These are phyloP conservation scores for Scutellaria baicalensis DNA, from an alignment of 257 asterid species.

Conservation along the genomic window DNA sequence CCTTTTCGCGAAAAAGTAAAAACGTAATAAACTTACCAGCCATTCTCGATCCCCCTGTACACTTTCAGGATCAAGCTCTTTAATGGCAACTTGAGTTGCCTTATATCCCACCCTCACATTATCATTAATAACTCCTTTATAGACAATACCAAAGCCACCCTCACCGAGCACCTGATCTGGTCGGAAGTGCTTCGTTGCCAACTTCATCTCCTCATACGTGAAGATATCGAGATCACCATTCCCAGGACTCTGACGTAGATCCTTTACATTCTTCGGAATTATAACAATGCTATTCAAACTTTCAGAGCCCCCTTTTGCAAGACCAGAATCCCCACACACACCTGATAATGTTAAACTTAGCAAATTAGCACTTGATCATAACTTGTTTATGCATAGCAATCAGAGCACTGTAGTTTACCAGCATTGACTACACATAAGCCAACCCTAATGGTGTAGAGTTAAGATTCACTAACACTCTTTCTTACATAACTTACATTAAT, in stretches of 20 bases:
- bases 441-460: too few species aligned
- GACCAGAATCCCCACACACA: constrained; percentile 23
- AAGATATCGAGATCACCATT: constrained; percentile 73
- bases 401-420: not conserved
- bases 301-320: constrained; percentile 33
- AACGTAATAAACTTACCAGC: constrained; percentile 51
- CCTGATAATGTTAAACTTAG: constrained; percentile 5
- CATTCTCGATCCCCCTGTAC: constrained; percentile 94
- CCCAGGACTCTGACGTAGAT: constrained; percentile 67
- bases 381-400: too few species aligned
- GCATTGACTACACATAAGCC: too few species aligned
- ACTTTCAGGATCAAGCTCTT: constrained; percentile 92
- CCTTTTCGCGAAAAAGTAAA: not conserved
- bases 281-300: constrained; percentile 33
- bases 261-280: constrained; percentile 62
- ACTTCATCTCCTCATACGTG: constrained; percentile 83
- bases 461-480: too few species aligned
- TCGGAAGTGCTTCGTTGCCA: constrained; percentile 85
- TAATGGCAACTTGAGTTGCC: constrained; percentile 67
- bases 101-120: constrained; percentile 58
- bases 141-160: constrained; percentile 92
- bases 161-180: constrained; percentile 87
- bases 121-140: constrained; percentile 81
- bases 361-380: too few species aligned
- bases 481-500: too few species aligned